phyloP scores from a whole-genome alignment of 305 asterid genomes.

The Andrographis paniculata region DNA sequence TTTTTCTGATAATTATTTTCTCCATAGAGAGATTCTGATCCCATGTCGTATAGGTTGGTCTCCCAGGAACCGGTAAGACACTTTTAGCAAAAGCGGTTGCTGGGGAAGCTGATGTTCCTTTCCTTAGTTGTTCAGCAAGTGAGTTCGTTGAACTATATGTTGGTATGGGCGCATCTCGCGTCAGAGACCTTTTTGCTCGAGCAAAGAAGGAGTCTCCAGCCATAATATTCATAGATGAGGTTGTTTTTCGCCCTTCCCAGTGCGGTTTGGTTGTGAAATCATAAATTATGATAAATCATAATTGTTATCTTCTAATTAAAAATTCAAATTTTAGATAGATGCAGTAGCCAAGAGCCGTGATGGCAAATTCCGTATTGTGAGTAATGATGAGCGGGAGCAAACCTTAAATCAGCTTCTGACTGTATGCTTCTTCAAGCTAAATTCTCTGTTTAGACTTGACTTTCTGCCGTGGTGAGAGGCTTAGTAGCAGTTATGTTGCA shows the following conservation, averaged over 20 bases:
- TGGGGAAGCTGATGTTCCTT: constrained; percentile 98
- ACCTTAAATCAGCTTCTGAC: constrained; percentile 96
- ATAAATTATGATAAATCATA: constrained; percentile 14
- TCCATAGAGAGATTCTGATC: background rate
- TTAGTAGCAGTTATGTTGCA: constrained; percentile 30
- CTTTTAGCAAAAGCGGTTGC: constrained; percentile 99
- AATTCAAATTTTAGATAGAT: constrained; percentile 67
- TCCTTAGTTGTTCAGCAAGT: constrained; percentile 98
- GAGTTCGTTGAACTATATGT: constrained; percentile 98
- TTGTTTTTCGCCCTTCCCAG: constrained; percentile 20
- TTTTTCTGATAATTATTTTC: background rate
- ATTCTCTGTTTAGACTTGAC: constrained; percentile 9
- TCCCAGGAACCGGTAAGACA: constrained; percentile 99
- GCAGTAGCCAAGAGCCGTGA: constrained; percentile 99
- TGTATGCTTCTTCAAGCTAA: constrained; percentile 40
- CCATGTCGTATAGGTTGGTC: constrained; percentile 66
- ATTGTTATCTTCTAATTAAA: constrained; percentile 26
- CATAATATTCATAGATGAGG: constrained; percentile 98
- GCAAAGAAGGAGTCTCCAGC: constrained; percentile 99
- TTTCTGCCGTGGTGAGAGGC: constrained; percentile 20
- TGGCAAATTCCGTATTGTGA: constrained; percentile 85
- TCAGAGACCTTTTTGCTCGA: constrained; percentile 95
- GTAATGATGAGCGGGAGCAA: constrained; percentile 98
- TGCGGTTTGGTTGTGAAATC: constrained; percentile 14
- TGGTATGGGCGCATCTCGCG: constrained; percentile 99